Evolutionary conservation across 805 yeast genomes (phyloP).

Genomic region (Metschnikowia orientalis): DNA sequence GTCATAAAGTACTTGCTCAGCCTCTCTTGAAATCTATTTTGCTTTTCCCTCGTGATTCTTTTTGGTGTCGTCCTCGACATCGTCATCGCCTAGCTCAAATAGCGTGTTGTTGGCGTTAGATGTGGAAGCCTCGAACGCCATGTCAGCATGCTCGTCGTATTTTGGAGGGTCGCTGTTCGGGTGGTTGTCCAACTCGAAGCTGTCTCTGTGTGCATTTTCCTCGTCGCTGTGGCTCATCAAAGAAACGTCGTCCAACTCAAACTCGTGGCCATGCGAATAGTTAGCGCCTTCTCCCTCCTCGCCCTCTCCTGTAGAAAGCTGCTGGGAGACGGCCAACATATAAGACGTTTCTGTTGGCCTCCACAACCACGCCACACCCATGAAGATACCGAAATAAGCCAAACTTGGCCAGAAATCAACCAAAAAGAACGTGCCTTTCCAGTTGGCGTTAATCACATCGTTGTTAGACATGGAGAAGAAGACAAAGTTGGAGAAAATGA

Average conservation of each 20-base stretch:
- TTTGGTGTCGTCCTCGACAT: constrained; percentile 16
- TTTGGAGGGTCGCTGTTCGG: constrained; percentile 28
- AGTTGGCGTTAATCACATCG: constrained; percentile 76
- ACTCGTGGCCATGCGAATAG: constrained; percentile 45
- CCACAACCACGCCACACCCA: constrained; percentile 87
- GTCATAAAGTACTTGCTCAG: too few species aligned
- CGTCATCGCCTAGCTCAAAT: constrained; percentile 41
- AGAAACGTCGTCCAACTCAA: constrained; percentile 55
- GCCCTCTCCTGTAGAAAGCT: constrained; percentile 73
- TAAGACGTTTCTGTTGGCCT: constrained; percentile 95
- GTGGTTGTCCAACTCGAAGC: constrained; percentile 34
- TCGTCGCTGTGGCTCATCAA: constrained; percentile 47
- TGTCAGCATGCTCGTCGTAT: constrained; percentile 20
- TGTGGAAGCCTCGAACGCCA: constrained; percentile 11
- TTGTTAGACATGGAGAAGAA: constrained; percentile 69
- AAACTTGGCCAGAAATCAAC: constrained; percentile 94
- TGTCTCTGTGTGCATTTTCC: constrained; percentile 30
- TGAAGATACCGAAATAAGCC: constrained; percentile 78
- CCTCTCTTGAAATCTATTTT: too few species aligned
- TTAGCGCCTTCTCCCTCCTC: constrained; percentile 18
- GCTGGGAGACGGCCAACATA: constrained; percentile 91
- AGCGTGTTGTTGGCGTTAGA: constrained; percentile 27
- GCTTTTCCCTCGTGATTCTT: not conserved
- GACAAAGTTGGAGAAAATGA: constrained; percentile 64
- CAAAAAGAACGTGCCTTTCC: constrained; percentile 88